These are phyloP conservation scores for Pichia kluyveri DNA, from an alignment of 805 yeast genomes.

Conservation along the genomic window DNA sequence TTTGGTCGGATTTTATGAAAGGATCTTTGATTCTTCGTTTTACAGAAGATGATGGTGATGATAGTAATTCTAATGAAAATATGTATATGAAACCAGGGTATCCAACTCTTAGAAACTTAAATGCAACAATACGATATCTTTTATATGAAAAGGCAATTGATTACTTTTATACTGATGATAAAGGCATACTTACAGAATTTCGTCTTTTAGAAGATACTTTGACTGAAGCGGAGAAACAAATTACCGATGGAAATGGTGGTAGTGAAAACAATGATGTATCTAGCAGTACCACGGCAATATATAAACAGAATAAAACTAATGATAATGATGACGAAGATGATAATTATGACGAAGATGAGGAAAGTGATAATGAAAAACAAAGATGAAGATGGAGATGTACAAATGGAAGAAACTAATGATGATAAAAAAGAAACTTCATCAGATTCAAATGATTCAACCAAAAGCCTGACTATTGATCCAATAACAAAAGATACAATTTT, in stretches of 20 bases:
- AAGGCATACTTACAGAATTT: conserved; percentile 11
- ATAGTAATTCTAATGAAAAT: conserved; percentile 22
- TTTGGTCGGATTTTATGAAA: conserved; percentile 42
- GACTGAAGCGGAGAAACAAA: conserved; percentile 12
- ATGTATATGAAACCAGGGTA: conserved; percentile 38
- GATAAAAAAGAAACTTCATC: background rate
- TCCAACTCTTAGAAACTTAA: conserved; percentile 43
- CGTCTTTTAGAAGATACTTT: conserved; percentile 24
- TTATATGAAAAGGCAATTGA: conserved; percentile 67
- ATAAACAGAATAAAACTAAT: conserved; percentile 19
- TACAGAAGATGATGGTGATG: conserved; percentile 14
- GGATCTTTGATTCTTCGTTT: conserved; percentile 27
- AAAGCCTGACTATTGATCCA: background rate
- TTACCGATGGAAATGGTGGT: background rate
- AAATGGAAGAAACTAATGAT: conserved; percentile 5
- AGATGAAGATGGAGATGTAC: conserved; percentile 8
- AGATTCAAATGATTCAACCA: background rate
- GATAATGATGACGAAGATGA: conserved; percentile 15
- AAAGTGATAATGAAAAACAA: conserved; percentile 13
- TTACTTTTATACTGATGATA: conserved; percentile 14
- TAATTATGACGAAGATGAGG: conserved; percentile 20
- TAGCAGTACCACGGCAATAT: background rate
- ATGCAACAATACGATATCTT: conserved; percentile 47
- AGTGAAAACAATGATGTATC: background rate
- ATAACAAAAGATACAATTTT: conserved; percentile 1